phyloP scores from a whole-genome alignment of 2,329 filamentous ascomycete genomes.

The Alternaria brassicae region DNA sequence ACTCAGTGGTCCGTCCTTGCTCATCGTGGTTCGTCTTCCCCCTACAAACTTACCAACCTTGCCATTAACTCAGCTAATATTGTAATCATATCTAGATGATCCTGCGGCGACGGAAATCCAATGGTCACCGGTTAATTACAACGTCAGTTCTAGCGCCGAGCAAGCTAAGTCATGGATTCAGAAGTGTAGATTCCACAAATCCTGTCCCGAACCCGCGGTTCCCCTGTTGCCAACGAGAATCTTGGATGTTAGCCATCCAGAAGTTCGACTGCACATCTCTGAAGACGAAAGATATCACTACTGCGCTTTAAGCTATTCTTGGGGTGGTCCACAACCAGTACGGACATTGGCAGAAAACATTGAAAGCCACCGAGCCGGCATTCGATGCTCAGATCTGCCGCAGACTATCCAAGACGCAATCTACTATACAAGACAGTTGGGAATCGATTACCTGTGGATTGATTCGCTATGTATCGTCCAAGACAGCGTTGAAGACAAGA shows the following conservation, averaged over 20 bases:
- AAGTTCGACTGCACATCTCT: background rate
- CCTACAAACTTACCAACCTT: background rate
- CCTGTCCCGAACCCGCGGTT: background rate
- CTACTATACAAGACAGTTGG: background rate
- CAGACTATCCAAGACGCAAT: background rate
- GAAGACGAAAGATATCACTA: background rate
- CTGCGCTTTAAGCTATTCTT: background rate
- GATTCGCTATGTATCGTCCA: background rate
- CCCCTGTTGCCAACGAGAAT: background rate
- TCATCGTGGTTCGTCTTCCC: background rate
- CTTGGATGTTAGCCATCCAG: background rate
- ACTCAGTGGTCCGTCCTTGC: background rate
- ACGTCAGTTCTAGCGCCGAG: background rate
- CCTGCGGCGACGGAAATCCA: background rate
- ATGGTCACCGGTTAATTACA: background rate
- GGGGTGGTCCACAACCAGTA: background rate
- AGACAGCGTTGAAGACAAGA: background rate
- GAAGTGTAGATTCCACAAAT: background rate
- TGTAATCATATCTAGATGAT: background rate
- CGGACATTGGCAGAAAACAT: background rate
- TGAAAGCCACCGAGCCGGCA: background rate
- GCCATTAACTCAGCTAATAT: background rate
- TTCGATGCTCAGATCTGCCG: background rate
- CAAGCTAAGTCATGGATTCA: background rate
- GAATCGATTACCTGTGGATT: background rate